phyloP scores from a whole-genome alignment of 495 filamentous ascomycete genomes.

The Sphaerosporella brunnea region DNA sequence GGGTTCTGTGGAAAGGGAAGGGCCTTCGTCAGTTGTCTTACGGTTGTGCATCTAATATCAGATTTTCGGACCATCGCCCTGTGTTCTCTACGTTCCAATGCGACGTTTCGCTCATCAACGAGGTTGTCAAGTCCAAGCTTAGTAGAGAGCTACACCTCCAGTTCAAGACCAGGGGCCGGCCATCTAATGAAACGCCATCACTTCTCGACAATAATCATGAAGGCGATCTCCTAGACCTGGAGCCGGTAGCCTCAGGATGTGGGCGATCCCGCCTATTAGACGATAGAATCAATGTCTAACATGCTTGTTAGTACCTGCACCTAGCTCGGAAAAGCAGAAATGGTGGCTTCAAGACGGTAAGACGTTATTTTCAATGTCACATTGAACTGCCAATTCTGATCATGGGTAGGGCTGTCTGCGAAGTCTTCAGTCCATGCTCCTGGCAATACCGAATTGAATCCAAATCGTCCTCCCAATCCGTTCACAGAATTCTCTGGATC shows the following conservation, averaged over 20 bases:
- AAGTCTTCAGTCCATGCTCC: constrained; percentile 53
- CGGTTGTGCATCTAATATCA: constrained; percentile 47
- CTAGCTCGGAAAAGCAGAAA: constrained; percentile 73
- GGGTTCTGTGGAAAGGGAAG: constrained; percentile 67
- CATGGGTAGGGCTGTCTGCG: constrained; percentile 45
- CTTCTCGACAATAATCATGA: constrained; percentile 37
- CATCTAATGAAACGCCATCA: not conserved
- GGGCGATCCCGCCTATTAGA: constrained; percentile 2
- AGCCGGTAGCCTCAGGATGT: constrained; percentile 53
- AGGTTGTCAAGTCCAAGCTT: constrained; percentile 49
- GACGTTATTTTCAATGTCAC: constrained; percentile 5
- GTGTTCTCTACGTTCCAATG: constrained; percentile 82
- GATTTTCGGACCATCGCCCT: constrained; percentile 84
- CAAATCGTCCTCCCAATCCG: constrained; percentile 60
- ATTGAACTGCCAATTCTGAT: constrained; percentile 1
- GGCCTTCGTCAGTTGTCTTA: constrained; percentile 72
- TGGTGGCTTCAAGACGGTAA: constrained; percentile 90
- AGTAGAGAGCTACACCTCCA: constrained; percentile 53
- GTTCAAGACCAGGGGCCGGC: constrained; percentile 38
- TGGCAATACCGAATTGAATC: constrained; percentile 46
- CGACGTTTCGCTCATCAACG: constrained; percentile 59
- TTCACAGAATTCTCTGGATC: constrained; percentile 49
- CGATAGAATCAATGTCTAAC: constrained; percentile 12
- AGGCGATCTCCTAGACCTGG: constrained; percentile 55
- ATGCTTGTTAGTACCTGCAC: constrained; percentile 44